These are phyloP conservation scores for Neonectria magnoliae DNA, from an alignment of 2,329 filamentous ascomycete genomes.

Conservation along the genomic window DNA sequence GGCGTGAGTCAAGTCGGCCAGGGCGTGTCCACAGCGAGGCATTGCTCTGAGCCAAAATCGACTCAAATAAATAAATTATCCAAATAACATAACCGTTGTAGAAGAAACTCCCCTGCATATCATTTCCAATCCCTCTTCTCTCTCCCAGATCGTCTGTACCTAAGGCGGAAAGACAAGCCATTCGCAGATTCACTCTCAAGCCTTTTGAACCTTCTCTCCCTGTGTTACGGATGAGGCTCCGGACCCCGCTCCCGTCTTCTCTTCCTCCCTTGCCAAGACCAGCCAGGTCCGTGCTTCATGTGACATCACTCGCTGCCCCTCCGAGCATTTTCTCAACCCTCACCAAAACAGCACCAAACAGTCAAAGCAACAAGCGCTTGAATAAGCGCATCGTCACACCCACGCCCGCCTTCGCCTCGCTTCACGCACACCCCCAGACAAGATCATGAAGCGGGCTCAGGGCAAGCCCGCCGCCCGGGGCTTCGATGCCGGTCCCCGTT, in stretches of 20 bases:
- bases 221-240: conserved; percentile 15
- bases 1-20: conserved; percentile 40
- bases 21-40: conserved; percentile 1
- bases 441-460: conserved; percentile 44
- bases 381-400: conserved; percentile 25
- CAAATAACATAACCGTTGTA: conserved; percentile 1
- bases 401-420: conserved; percentile 12
- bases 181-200: not conserved
- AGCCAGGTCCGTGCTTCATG: conserved; percentile 36
- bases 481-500: conserved; percentile 39
- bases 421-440: conserved; percentile 16
- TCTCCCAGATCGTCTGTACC: not conserved
- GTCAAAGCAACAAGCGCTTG: conserved; percentile 13
- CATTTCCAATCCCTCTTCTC: not conserved
- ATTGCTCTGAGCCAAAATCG: not conserved
- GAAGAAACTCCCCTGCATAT: not conserved
- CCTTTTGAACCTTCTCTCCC: not conserved
- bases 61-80: not conserved
- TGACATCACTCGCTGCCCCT: conserved; percentile 42
- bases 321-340: conserved; percentile 34
- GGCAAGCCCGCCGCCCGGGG: conserved; percentile 39
- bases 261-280: conserved; percentile 12
- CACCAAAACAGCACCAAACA: conserved; percentile 37
- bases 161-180: not conserved
- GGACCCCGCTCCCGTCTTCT: conserved; percentile 19